These are phyloP conservation scores for Salicornia ramosissima DNA, from an alignment of 148 eudicot species.

Conservation along the genomic window DNA sequence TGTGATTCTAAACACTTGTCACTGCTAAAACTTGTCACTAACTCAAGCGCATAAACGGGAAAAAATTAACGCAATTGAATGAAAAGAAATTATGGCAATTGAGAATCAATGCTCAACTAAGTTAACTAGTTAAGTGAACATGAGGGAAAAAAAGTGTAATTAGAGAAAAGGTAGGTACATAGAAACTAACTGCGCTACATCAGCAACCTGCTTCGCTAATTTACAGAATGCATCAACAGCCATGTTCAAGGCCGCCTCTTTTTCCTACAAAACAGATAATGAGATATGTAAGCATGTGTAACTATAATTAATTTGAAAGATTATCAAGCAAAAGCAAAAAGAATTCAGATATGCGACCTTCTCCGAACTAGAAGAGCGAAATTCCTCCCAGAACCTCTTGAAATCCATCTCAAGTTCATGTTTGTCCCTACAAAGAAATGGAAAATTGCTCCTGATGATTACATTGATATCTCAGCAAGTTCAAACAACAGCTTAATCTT, in stretches of 20 bases:
- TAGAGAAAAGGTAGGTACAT: slow-evolving; percentile 33
- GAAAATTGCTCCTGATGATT: background rate
- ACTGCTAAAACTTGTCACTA: background rate
- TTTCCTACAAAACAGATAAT: slow-evolving; percentile 75
- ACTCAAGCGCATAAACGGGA: background rate
- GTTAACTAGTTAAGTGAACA: background rate
- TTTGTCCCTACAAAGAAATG: slow-evolving; percentile 46
- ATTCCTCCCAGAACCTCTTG: slow-evolving; percentile 96
- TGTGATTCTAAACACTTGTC: background rate
- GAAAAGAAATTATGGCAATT: background rate
- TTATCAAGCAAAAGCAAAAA: background rate
- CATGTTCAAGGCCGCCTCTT: slow-evolving; percentile 92
- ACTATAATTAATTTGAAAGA: slow-evolving; percentile 4
- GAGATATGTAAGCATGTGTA: slow-evolving; percentile 17
- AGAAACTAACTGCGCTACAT: slow-evolving; percentile 83
- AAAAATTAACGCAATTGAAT: background rate
- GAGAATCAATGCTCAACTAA: background rate
- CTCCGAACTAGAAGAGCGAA: slow-evolving; percentile 89
- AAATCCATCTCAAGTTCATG: slow-evolving; percentile 93
- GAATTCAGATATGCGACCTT: slow-evolving; percentile 40
- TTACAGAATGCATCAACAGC: slow-evolving; percentile 96
- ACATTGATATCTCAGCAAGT: background rate
- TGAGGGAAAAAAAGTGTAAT: background rate
- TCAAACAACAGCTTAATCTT: background rate
- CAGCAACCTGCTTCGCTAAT: slow-evolving; percentile 82